These are phyloP conservation scores for Trichoderma oligosporum DNA, from an alignment of 2,329 filamentous ascomycete species.

Conservation along the genomic window DNA sequence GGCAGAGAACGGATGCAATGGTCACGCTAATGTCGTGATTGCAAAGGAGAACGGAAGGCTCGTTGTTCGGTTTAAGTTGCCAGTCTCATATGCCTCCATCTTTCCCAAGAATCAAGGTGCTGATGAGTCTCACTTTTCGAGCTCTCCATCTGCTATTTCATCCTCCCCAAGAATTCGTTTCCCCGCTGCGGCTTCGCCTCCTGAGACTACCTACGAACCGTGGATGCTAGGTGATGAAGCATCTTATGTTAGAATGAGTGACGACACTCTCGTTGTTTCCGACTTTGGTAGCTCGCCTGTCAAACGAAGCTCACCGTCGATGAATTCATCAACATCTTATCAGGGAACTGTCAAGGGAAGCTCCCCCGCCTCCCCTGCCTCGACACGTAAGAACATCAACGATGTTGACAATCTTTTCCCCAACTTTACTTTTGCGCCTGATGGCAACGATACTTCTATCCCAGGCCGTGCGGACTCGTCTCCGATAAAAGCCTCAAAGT, in stretches of 20 bases:
- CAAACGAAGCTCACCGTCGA: not conserved
- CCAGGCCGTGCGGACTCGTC: not conserved
- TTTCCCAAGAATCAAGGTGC: constrained; percentile 31
- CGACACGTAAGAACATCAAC: not conserved
- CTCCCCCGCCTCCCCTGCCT: not conserved
- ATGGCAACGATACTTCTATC: not conserved
- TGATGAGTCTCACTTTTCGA: constrained; percentile 28
- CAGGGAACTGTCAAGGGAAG: not conserved
- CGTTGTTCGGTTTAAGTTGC: constrained; percentile 39
- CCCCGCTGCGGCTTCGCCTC: not conserved
- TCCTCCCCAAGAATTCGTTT: constrained; percentile 26
- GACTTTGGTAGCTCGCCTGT: not conserved
- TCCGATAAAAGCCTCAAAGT: not conserved
- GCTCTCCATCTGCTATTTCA: constrained; percentile 26
- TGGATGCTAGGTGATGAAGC: not conserved
- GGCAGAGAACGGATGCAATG: constrained; percentile 27
- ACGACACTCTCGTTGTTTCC: constrained; percentile 19
- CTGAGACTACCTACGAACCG: not conserved
- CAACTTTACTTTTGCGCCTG: not conserved
- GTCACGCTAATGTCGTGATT: constrained; percentile 32
- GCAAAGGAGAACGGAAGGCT: constrained; percentile 30
- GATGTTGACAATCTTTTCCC: not conserved
- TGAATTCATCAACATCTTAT: not conserved
- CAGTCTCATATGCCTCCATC: constrained; percentile 29
- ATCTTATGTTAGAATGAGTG: not conserved